These are phyloP conservation scores for Rhizopus delemar DNA, from an alignment of 371 early-diverging fungal species.

Conservation along the genomic window DNA sequence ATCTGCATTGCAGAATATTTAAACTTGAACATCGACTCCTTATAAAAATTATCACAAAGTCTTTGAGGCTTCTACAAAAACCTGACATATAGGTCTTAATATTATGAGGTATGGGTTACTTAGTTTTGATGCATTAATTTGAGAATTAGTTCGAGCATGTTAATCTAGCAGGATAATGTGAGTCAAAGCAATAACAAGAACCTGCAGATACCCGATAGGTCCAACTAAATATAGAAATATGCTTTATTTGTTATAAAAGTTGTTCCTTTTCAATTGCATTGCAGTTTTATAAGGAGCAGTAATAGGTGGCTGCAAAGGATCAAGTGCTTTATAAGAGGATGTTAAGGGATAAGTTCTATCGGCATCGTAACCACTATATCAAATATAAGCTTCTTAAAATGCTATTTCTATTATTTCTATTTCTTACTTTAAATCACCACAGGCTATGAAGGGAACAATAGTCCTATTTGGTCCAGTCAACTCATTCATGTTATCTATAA, in stretches of 20 bases:
- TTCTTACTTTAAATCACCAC: constrained; percentile 81
- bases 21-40: no score
- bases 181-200: no score
- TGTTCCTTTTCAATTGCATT: constrained; percentile 76
- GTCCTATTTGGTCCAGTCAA: constrained; percentile 72
- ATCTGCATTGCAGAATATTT: no score
- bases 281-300: constrained; percentile 89
- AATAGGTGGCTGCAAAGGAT: constrained; percentile 86
- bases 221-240: no score
- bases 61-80: no score
- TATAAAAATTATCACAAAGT: no score
- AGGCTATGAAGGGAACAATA: constrained; percentile 89
- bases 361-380: constrained; percentile 73
- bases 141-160: no score
- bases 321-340: constrained; percentile 59
- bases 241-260: constrained; percentile 54
- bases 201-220: no score
- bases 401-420: constrained; percentile 16
- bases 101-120: no score
- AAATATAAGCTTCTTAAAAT: constrained; percentile 13
- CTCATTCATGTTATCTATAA: constrained; percentile 57
- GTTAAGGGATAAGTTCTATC: constrained; percentile 82
- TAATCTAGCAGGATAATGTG: no score
- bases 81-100: no score
- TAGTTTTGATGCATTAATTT: no score